Evolutionary conservation across 805 yeast species (phyloP), one percentile per base, ranked within the genome.

Genomic region (Candida adriatica): DNA sequence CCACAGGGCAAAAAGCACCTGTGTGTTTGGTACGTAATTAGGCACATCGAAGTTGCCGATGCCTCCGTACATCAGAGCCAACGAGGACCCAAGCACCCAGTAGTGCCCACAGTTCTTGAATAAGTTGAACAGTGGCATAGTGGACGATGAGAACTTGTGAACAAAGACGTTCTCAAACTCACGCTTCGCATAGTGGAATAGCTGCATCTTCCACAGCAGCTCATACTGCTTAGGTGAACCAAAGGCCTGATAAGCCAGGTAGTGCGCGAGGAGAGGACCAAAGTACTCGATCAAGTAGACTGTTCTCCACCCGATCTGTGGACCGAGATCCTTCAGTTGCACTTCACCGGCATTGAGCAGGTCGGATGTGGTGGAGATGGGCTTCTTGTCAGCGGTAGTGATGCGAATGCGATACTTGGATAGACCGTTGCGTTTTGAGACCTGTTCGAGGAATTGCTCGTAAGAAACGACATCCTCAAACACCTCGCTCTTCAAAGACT

Each of bases 31-130:
- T 59, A 43, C 53, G 79, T 92, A 28, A 75, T 68, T 34, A 61
- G 62, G 46, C 64, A 70, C 59, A 75, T 80, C 25, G 79, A 72
- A 19, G 66, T 48, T 61, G 76, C 95, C 49, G 69, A 76, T 44
- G 58, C 66, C 45, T 48, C 60, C 76, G 71, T 79, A 45, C 62
- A 49, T 41, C 41, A 68, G 26, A 44, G 68, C 44, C 61, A 67
- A 55, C 9, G 72, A 53, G 7, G 97, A 96, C 33, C 87, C 80
- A 43, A 90, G 63, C n/a, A 84, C 56, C 96, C 96, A 90, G 61
- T 92, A 92, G 57, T 92, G 96, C 43, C 72, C 65, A 24, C 87
- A 79, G 63, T 92, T 92, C 61, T 88, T 86, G 69, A 90, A 83
- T 37, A 92, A 60, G 58, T 86, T 83, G 55, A 75, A 71, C 26